Evolutionary conservation across 2,329 filamentous ascomycete species (phyloP).

Genomic region (Ophiostoma montium): DNA sequence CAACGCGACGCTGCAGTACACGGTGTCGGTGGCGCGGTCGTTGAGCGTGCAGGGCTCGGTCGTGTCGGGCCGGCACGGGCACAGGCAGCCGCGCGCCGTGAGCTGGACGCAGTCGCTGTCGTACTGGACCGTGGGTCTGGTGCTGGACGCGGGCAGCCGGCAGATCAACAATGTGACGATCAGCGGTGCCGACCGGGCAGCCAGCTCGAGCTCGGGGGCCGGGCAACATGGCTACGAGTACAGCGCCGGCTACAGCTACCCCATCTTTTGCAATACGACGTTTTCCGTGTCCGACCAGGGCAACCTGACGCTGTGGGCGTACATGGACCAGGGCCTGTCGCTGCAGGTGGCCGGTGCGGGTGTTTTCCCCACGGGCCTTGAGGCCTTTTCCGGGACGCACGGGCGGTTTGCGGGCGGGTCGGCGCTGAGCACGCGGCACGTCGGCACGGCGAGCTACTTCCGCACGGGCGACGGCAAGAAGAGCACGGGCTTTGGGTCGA

Average conservation of each 20-base stretch:
- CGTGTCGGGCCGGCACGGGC: conserved; percentile 25
- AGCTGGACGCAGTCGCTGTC: conserved; percentile 45
- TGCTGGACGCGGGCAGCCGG: conserved; percentile 21
- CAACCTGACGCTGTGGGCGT: conserved; percentile 31
- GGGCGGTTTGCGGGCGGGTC: conserved; percentile 20
- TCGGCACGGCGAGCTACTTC: conserved; percentile 43
- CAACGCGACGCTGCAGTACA: conserved; percentile 47
- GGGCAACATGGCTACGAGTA: conserved; percentile 16
- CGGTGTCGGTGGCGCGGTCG: conserved; percentile 38
- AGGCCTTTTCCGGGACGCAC: conserved; percentile 32
- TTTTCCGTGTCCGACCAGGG: conserved; percentile 25
- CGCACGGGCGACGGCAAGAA: conserved; percentile 28
- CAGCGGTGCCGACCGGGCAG: conserved; percentile 18
- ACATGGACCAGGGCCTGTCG: conserved; percentile 27
- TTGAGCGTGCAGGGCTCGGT: conserved; percentile 40
- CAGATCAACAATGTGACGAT: conserved; percentile 29
- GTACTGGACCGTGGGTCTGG: conserved; percentile 37
- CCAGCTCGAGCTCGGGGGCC: conserved; percentile 17
- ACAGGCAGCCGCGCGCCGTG: conserved; percentile 13
- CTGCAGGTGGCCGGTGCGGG: conserved; percentile 24
- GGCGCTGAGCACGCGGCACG: conserved; percentile 35
- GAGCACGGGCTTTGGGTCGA: conserved; percentile 39
- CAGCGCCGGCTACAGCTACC: conserved; percentile 38
- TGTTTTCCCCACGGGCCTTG: conserved; percentile 44
- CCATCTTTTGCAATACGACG: conserved; percentile 42